Conservation (phyloP, 495 filamentous ascomycete species). For the Stereocaulon alpinum region DNA sequence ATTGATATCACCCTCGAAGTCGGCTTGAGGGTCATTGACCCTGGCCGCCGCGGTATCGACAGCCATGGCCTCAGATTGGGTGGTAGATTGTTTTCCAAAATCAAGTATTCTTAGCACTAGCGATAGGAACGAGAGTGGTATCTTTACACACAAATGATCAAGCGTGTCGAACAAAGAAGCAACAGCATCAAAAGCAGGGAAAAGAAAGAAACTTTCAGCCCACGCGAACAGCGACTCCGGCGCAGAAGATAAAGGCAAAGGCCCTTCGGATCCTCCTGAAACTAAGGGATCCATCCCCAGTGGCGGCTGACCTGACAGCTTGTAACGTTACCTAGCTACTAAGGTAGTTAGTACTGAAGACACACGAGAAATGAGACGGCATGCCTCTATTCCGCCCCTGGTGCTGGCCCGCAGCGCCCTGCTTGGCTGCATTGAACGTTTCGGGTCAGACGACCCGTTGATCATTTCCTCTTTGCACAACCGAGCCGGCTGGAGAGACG, state of each 20-base stretch:
- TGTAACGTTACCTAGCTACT: too few species aligned
- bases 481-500: not conserved
- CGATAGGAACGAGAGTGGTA: not conserved
- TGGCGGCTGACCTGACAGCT: not conserved
- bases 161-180: not conserved
- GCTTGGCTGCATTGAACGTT: not conserved
- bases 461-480: constrained; percentile 1
- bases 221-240: not conserved
- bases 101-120: not conserved
- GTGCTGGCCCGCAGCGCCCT: not conserved
- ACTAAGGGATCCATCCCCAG: not conserved
- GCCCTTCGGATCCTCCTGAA: not conserved
- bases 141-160: not conserved
- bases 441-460: not conserved
- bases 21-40: constrained; percentile 2
- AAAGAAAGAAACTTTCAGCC: not conserved
- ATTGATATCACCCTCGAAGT: constrained; percentile 20
- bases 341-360: too few species aligned
- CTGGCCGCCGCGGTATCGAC: not conserved
- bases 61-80: not conserved
- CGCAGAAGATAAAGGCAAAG: not conserved
- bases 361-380: not conserved
- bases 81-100: not conserved
- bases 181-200: not conserved
- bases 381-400: not conserved